Percentiles rank a stretch among this genome's conserved stretches.
Evolutionary conservation across 352 stramenopile species (phyloP).

Genomic region (Phytophthora tubulina): DNA sequence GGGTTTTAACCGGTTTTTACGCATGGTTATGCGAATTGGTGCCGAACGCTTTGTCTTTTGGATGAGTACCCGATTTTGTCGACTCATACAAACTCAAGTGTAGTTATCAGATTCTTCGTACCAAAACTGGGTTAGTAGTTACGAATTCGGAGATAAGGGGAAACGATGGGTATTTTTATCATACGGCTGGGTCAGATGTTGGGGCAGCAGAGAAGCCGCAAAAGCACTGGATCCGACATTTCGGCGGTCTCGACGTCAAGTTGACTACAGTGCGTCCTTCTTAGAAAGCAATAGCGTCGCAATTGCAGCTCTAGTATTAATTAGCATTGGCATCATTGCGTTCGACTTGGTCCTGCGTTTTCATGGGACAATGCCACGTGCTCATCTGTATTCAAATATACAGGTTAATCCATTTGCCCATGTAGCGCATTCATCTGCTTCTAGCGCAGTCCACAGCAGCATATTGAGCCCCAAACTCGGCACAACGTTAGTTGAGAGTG

Average conservation of each 20-base stretch:
- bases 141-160: conserved; percentile 6
- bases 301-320: neutral
- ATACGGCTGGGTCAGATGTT: conserved; percentile 18
- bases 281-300: neutral
- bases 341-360: neutral
- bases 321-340: neutral
- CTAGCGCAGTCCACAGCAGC: neutral
- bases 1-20: neutral
- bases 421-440: neutral
- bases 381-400: conserved; percentile 31
- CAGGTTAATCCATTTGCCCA: conserved; percentile 4
- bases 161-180: conserved; percentile 40
- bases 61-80: conserved; percentile 8
- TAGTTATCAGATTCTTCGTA: conserved; percentile 1
- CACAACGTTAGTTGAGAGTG: conserved; percentile 4
- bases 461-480: neutral
- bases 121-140: conserved; percentile 31
- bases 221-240: neutral
- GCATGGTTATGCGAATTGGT: conserved; percentile 21
- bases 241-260: conserved; percentile 7
- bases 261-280: neutral
- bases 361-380: conserved; percentile 20
- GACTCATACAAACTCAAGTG: neutral
- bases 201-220: conserved; percentile 17
- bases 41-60: neutral